Conservation (phyloP, 305 asterid genomes). For the Fraxinus xanthoxyloides region DNA sequence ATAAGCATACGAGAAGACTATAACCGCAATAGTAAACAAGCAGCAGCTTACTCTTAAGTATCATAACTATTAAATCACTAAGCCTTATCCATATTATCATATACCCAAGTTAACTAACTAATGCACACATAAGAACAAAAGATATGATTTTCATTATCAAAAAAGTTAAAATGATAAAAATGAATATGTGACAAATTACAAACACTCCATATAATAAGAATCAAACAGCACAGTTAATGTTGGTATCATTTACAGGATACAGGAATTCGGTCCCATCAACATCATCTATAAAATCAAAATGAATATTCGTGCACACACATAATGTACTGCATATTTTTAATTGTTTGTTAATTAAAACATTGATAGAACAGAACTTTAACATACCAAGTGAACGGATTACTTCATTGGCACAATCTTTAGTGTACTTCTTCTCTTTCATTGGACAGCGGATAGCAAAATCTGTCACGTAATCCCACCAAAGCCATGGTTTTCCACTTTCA, state of each 20-base stretch:
- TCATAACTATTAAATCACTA: not conserved
- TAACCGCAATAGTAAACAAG: not conserved
- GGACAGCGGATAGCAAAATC: conserved; percentile 89
- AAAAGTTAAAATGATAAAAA: not conserved
- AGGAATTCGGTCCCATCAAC: not conserved
- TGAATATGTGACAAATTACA: not conserved
- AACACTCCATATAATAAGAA: not conserved
- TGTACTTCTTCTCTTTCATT: conserved; percentile 76
- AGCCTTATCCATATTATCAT: not conserved
- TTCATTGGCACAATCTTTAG: conserved; percentile 72
- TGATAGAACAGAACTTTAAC: conserved; percentile 6
- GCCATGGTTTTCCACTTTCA: conserved; percentile 83
- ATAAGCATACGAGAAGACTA: not conserved
- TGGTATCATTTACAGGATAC: not conserved
- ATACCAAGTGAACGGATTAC: conserved; percentile 82
- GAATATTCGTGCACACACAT: not conserved
- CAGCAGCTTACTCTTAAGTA: not conserved
- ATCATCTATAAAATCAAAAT: not conserved
- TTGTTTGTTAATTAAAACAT: not conserved
- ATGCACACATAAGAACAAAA: not conserved
- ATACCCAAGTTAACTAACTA: not conserved
- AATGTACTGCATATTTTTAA: not conserved
- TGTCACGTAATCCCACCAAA: conserved; percentile 97
- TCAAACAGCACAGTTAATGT: conserved; percentile 1
- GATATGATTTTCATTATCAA: not conserved